phyloP scores from a whole-genome alignment of 441 rosid genomes.

The Brassica hybrid region DNA sequence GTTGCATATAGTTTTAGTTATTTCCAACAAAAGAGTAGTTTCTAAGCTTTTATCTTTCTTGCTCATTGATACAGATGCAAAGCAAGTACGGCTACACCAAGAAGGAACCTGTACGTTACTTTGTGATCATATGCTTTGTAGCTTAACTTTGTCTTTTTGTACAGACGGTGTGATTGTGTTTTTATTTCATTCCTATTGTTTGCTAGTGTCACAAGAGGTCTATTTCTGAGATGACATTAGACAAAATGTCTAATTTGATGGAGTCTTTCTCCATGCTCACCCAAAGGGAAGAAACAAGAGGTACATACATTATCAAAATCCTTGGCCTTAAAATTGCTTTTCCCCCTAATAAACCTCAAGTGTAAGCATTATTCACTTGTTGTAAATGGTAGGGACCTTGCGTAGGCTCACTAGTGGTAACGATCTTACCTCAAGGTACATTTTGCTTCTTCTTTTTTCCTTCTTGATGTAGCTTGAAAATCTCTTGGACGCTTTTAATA shows the following conservation, averaged over 20 bases:
- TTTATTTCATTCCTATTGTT: slow-evolving; percentile 1
- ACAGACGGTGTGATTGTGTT: slow-evolving; percentile 21
- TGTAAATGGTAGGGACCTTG: slow-evolving; percentile 51
- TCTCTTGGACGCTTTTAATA: background rate
- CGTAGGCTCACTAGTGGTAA: slow-evolving; percentile 57
- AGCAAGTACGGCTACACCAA: slow-evolving; percentile 78
- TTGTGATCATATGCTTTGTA: slow-evolving; percentile 2
- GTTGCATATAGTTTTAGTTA: slow-evolving; percentile 2
- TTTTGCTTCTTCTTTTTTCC: background rate
- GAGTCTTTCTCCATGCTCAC: slow-evolving; percentile 66
- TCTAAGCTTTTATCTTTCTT: slow-evolving; percentile 20
- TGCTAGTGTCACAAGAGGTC: slow-evolving; percentile 72
- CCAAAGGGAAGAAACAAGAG: slow-evolving; percentile 57
- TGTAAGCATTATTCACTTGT: background rate
- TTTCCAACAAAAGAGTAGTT: slow-evolving; percentile 11
- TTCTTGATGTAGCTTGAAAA: background rate
- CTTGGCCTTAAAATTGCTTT: background rate
- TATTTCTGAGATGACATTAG: slow-evolving; percentile 76
- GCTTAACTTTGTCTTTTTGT: slow-evolving; percentile 19
- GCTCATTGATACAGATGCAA: slow-evolving; percentile 65
- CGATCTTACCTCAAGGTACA: slow-evolving; percentile 70
- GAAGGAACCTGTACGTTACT: slow-evolving; percentile 66
- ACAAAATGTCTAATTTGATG: slow-evolving; percentile 73
- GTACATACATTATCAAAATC: slow-evolving; percentile 39
- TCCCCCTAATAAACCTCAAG: too few relatives aligned